Evolutionary conservation across 208 protist genomes (phyloP).

Genomic region (Angomonas desouzai): DNA sequence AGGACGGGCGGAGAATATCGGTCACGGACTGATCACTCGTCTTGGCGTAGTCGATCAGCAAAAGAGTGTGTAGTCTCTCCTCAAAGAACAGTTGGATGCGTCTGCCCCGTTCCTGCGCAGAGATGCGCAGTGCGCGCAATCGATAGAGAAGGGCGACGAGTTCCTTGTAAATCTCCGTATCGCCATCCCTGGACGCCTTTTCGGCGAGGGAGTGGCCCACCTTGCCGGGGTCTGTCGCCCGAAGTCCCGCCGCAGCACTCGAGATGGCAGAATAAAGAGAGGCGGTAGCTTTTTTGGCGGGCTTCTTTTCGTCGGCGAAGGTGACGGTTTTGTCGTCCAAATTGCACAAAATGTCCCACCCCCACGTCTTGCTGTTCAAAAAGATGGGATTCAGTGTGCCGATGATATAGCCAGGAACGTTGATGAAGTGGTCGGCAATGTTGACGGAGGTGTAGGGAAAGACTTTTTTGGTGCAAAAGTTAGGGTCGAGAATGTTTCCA

Average conservation of each 20-base stretch:
- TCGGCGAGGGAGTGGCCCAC: slow-evolving; percentile 23
- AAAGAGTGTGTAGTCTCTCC: slow-evolving; percentile 42
- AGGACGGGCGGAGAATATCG: slow-evolving; percentile 25
- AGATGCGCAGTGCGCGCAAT: slow-evolving; percentile 39
- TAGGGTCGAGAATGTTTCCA: slow-evolving; percentile 54
- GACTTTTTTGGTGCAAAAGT: slow-evolving; percentile 61
- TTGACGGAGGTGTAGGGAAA: slow-evolving; percentile 81
- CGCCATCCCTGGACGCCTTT: slow-evolving; percentile 15
- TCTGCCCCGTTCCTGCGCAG: slow-evolving; percentile 34
- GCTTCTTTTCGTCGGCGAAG: slow-evolving; percentile 30
- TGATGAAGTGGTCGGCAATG: slow-evolving; percentile 44
- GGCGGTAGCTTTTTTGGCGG: slow-evolving; percentile 10
- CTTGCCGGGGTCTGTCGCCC: slow-evolving; percentile 13
- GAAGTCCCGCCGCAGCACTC: slow-evolving; percentile 29
- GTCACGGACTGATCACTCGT: slow-evolving; percentile 17
- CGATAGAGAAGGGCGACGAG: slow-evolving; percentile 30
- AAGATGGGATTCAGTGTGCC: slow-evolving; percentile 85
- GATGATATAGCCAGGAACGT: slow-evolving; percentile 69
- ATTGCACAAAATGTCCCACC: slow-evolving; percentile 74
- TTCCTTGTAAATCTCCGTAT: slow-evolving; percentile 34
- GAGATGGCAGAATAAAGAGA: slow-evolving; percentile 15
- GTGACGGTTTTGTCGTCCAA: slow-evolving; percentile 47
- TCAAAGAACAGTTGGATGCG: slow-evolving; percentile 45
- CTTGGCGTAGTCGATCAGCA: slow-evolving; percentile 28
- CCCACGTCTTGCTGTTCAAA: slow-evolving; percentile 44